Percentiles rank a stretch among this genome's conserved stretches.
phyloP scores from a whole-genome alignment of 2,329 filamentous ascomycete species.

The Epichloe brachyelytri region DNA sequence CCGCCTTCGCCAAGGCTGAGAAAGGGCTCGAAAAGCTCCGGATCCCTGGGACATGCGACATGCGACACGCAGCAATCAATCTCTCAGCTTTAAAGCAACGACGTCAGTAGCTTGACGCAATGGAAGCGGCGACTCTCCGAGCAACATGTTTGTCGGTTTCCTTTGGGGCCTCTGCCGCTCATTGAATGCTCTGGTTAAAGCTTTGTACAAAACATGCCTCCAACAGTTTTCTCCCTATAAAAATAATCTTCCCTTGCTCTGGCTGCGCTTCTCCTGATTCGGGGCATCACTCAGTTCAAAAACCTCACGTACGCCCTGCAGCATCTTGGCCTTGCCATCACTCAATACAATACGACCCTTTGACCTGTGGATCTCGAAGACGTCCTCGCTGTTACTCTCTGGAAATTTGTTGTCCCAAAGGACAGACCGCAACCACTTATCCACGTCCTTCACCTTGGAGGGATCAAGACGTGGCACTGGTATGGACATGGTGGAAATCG shows the following conservation, averaged over 20 bases:
- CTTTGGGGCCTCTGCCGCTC: neutral
- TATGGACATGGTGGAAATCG: constrained; percentile 73
- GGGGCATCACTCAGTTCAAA: constrained; percentile 73
- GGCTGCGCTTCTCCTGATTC: constrained; percentile 16
- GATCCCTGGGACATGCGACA: too few species aligned
- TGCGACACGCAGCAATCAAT: neutral
- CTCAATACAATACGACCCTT: constrained; percentile 65
- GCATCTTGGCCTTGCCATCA: constrained; percentile 56
- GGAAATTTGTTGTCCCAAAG: constrained; percentile 69
- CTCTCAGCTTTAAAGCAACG: neutral
- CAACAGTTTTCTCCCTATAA: constrained; percentile 47
- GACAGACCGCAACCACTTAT: constrained; percentile 69
- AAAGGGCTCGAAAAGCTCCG: neutral
- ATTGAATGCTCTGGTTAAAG: constrained; percentile 18
- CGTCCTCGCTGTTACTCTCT: constrained; percentile 18
- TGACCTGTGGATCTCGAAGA: constrained; percentile 73
- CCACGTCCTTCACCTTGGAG: constrained; percentile 49
- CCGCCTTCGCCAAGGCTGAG: constrained; percentile 11
- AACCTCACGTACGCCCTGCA: constrained; percentile 86
- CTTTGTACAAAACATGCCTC: constrained; percentile 39
- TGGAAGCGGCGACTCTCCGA: neutral
- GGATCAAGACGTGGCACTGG: constrained; percentile 46
- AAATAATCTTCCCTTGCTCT: constrained; percentile 43
- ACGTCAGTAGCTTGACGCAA: neutral
- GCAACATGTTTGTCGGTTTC: neutral